Evolutionary conservation across 176 grass and related monocot genomes (phyloP).

Genomic region (Luzula sylvatica): DNA sequence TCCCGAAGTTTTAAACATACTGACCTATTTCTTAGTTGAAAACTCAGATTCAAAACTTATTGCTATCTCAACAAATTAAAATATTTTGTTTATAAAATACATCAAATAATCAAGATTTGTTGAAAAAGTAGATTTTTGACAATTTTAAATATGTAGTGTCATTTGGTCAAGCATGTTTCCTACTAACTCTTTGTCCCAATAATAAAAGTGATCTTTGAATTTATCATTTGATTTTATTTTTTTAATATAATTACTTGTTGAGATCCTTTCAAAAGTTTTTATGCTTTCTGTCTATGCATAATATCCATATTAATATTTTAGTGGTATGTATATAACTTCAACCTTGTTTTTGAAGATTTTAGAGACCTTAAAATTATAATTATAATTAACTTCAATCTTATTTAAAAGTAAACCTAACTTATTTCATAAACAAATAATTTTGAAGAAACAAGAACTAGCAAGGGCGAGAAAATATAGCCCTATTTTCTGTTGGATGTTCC

Average conservation of each 20-base stretch:
- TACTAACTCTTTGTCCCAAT: too few relatives aligned
- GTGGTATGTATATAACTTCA: too few relatives aligned
- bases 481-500: constrained; percentile 10
- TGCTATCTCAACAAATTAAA: not conserved
- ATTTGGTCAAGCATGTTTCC: too few relatives aligned
- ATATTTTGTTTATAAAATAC: not conserved
- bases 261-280: too few relatives aligned
- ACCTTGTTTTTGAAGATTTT: too few relatives aligned
- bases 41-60: not conserved
- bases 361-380: not conserved
- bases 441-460: constrained; percentile 13
- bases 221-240: too few relatives aligned
- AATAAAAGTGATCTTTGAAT: too few relatives aligned
- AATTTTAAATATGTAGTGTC: not conserved
- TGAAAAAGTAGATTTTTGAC: not conserved
- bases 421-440: constrained; percentile 12
- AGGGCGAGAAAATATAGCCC: constrained; percentile 13
- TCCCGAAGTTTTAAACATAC: too few relatives aligned
- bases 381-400: not conserved
- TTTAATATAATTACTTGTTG: too few relatives aligned
- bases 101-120: not conserved
- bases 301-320: too few relatives aligned
- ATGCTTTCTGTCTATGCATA: too few relatives aligned
- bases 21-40: too few relatives aligned
- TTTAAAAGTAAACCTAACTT: constrained; percentile 10